Base-by-base conservation (phyloP, 805 yeast genomes). In the Lachancea dasiensis region DNA sequence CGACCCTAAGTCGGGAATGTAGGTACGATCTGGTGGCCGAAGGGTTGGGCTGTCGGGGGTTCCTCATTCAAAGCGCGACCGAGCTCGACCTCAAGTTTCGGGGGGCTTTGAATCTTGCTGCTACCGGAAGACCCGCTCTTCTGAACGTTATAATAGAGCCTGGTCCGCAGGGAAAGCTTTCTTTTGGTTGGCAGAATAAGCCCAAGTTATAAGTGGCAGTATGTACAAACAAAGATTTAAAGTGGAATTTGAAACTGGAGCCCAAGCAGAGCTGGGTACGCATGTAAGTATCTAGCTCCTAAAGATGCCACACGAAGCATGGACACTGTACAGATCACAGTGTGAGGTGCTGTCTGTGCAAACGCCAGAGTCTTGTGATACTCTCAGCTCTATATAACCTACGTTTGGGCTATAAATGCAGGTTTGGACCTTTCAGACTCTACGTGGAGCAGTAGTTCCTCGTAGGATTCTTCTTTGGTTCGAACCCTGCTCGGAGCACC, bases 101-200 rank as follows among this genome's bases (percentile, higher is more conserved):
- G 6, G 39, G 54, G 5, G 73, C 78, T 2, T 45, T 72, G 16
- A 40, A 46, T 3, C 52, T 60, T 23, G 39, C 54, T 9, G 35
- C 38, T 4, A 46, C 57, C 21, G 61, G 61, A 3, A 50, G 47
- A 17, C 69, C 75, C 1, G 64, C 70, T 7, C 61, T 81, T 9
- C 55, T 81, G 27, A 81, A 81, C 48, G 75, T 80, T 2, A 63
- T 79, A n/a, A 77, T 80, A 8, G 77, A 75, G 30, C 72, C 75
- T 2, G 84, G 81, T 0, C 66, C 65, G 18, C 69, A 69, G 44
- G 68, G 66, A 39, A 74, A 74, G 49, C 60, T 81, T 30, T 69
- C 71, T 28, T 80, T 80, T 58, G 83, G 81, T 2, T 80, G 86
- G 86, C 80, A 78, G 63, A 74, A 73, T n/a, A 71, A 67, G 41